Percentiles rank a stretch among this genome's conserved stretches.
Evolutionary conservation across 1,284 basidiomycete species (phyloP).

Genomic region (Mrakiaceae sp.): DNA sequence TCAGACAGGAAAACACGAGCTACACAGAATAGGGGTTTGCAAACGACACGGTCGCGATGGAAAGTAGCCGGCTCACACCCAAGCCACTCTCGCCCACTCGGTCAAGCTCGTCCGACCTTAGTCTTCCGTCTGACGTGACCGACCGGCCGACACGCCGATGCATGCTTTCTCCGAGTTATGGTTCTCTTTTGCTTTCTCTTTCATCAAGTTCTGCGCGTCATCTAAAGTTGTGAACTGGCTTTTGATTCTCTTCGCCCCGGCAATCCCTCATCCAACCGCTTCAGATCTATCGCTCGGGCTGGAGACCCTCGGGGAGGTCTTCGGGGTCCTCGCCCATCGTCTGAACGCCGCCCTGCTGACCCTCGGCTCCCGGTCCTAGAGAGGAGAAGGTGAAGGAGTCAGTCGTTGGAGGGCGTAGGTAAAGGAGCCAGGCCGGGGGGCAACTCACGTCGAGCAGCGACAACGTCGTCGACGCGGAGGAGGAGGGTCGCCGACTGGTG

Average conservation of each 20-base stretch:
- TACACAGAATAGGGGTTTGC: no score
- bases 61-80: no score
- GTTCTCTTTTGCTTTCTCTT: no score
- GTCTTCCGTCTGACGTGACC: no score
- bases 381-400: neutral
- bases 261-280: neutral
- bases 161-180: no score
- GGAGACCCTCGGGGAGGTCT: neutral
- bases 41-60: no score
- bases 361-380: slow-evolving; percentile 8
- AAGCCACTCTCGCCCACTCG: no score
- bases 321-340: slow-evolving; percentile 11
- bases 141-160: no score
- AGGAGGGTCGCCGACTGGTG: neutral
- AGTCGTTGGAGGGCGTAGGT: neutral
- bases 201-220: no score
- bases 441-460: slow-evolving; percentile 54
- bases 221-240: neutral
- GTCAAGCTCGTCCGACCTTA: no score
- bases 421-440: neutral
- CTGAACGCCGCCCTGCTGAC: slow-evolving; percentile 12
- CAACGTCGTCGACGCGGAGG: slow-evolving; percentile 74
- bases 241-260: neutral
- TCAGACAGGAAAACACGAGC: no score
- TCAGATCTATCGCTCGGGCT: neutral